Conservation (phyloP, 805 yeast species). For the Lachancea sp. region DNA sequence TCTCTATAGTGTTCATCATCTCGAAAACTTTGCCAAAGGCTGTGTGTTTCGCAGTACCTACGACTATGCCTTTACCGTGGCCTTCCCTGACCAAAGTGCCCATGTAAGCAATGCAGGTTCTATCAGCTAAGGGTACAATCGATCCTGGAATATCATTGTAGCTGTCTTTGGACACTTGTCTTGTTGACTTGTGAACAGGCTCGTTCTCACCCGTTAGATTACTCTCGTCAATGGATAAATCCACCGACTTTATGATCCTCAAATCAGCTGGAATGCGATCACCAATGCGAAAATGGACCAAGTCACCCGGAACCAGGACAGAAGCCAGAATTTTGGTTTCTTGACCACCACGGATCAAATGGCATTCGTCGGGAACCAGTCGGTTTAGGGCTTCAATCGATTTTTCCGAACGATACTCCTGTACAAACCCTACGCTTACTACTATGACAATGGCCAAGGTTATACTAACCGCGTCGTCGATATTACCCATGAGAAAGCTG, state of each 20-base stretch:
- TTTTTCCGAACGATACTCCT: constrained; percentile 93
- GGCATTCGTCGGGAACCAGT: constrained; percentile 95
- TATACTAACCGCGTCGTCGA: constrained; percentile 91
- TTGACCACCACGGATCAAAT: constrained; percentile 74
- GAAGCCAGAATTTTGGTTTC: constrained; percentile 81
- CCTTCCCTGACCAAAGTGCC: constrained; percentile 97
- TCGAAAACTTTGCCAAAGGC: constrained; percentile 93
- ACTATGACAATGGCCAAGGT: constrained; percentile 89
- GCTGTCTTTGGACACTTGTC: constrained; percentile 34
- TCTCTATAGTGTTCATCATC: constrained; percentile 91
- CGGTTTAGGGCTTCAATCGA: constrained; percentile 88
- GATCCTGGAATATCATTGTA: constrained; percentile 27
- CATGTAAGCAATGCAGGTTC: constrained; percentile 85
- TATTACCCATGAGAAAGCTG: constrained; percentile 89
- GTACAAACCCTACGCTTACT: constrained; percentile 94
- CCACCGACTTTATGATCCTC: constrained; percentile 70
- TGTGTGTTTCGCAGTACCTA: constrained; percentile 83
- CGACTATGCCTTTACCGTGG: constrained; percentile 86
- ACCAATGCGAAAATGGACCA: constrained; percentile 84
- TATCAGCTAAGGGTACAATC: constrained; percentile 54
- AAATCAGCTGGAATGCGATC: constrained; percentile 96
- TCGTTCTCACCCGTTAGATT: constrained; percentile 92
- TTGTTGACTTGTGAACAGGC: constrained; percentile 66
- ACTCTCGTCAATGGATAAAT: constrained; percentile 84
- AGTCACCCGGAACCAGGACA: constrained; percentile 89